Conservation (phyloP, 331 rosid species). For the Prunus yedoensis region DNA sequence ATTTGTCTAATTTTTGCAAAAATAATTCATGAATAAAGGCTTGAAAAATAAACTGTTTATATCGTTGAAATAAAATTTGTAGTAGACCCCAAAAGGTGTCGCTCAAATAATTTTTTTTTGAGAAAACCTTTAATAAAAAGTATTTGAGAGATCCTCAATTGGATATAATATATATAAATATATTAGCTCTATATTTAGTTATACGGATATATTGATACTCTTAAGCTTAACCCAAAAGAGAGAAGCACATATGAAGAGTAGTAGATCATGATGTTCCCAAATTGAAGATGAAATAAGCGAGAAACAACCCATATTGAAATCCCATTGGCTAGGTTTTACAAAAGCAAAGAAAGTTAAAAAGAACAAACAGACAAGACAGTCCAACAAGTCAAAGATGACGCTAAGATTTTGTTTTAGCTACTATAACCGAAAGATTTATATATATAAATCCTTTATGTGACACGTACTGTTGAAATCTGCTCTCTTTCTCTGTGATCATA, state of each 20-base stretch:
- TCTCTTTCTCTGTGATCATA: conserved; percentile 15
- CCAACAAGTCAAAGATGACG: conserved; percentile 57
- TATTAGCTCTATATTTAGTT: background rate
- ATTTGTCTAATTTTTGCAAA: no score
- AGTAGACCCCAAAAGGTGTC: no score
- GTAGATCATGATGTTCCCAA: conserved; percentile 56
- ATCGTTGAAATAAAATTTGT: no score
- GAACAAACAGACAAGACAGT: conserved; percentile 43
- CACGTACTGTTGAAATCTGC: background rate
- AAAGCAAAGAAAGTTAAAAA: conserved; percentile 32
- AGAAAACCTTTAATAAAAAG: no score
- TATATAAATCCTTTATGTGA: background rate
- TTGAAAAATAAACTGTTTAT: no score
- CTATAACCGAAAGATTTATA: conserved; percentile 7
- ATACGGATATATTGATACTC: background rate
- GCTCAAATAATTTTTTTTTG: no score
- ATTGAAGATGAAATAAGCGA: conserved; percentile 38
- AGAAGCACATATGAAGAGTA: conserved; percentile 31
- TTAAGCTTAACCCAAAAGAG: background rate
- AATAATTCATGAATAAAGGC: no score
- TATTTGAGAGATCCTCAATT: no score
- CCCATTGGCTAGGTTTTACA: conserved; percentile 46
- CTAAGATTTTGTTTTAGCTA: conserved; percentile 36
- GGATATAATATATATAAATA: no score
- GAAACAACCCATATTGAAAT: conserved; percentile 41